Evolutionary conservation across 1,139 yeast species (phyloP), one percentile per base, ranked within the genome.

Genomic region (Eremothecium cymbalariae): DNA sequence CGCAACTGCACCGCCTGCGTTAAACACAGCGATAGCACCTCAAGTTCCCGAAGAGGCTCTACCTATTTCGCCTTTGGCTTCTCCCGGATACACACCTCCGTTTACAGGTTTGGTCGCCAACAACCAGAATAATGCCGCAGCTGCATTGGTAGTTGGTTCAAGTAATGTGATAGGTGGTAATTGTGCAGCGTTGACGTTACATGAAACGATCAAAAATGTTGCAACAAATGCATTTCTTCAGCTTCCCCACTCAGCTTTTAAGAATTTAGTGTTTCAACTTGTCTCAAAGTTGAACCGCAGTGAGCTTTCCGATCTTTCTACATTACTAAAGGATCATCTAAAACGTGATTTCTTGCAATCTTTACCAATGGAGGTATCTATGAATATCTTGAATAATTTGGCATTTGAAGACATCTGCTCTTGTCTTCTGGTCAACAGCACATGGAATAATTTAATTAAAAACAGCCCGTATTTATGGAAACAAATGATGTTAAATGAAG

Each of bases 311-410:
- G 70, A 82, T 22, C 61, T 90, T 36, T 70, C 74, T 24, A 71
- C 74, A 14, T 53, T 74, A 8, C 67, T 90, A 14, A 69, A 72
- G 32, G 65, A 67, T 23, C 71, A 79, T 13, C 68, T 90, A 50
- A 72, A 74, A 46, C 70, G 93, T 46, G 97, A 90, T 53, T 62
- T 90, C 28, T 57, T 90, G 9, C 59, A 76, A 15, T 64, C 70
- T 36, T 60, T 90, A 17, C 98, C 99, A 0, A 54, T 73, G 3
- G 97, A 90, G 53, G 65, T 90, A n/a, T 61, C 86, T 1, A 64
- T 72, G 47, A 70, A 76, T 34, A 74, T 90, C n/a, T 64, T 93
- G 36, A 63, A 72, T 2, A 70, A 72, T 39, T 64, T 90, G 34
- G 93, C 84, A 50, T 70, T 72, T 45, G 57, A 64, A 35, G 74